phyloP scores from a whole-genome alignment of 345 rosid genomes.

The Sonneratia alba region DNA sequence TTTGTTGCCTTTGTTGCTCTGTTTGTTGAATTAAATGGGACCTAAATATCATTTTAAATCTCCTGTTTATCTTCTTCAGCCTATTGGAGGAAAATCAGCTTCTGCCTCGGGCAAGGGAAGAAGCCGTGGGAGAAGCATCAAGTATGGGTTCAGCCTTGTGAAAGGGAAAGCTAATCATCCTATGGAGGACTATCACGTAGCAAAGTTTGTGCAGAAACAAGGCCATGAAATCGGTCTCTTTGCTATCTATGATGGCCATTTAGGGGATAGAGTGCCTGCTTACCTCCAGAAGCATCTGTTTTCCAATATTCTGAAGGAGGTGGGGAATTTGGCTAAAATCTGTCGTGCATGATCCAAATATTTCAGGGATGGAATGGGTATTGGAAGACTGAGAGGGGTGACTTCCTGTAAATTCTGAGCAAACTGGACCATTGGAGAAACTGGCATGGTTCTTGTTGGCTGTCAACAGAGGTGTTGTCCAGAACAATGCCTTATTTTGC shows the following conservation, averaged over 20 bases:
- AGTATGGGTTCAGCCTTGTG: slow-evolving; percentile 18
- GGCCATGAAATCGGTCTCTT: slow-evolving; percentile 15
- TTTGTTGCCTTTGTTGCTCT: neutral
- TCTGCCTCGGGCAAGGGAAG: slow-evolving; percentile 18
- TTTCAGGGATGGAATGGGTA: neutral
- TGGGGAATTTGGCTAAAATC: neutral
- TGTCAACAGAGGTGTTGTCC: neutral
- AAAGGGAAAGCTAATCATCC: slow-evolving; percentile 19
- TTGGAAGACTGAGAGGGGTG: neutral
- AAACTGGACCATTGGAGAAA: neutral
- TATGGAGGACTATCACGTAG: slow-evolving; percentile 22
- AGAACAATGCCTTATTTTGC: neutral
- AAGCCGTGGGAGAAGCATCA: slow-evolving; percentile 7
- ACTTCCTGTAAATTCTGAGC: neutral
- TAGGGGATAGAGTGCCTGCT: slow-evolving; percentile 14
- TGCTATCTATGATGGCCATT: slow-evolving; percentile 23
- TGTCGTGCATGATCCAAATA: neutral
- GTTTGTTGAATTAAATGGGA: neutral
- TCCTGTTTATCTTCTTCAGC: neutral
- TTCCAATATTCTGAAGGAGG: slow-evolving; percentile 18
- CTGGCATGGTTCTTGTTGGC: neutral
- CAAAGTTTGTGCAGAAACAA: slow-evolving; percentile 10
- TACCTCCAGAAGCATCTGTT: slow-evolving; percentile 18
- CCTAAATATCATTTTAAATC: neutral
- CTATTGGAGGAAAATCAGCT: neutral